A percentile compares a stretch with the other conserved stretches of the same genome.
phyloP scores from a whole-genome alignment of 805 yeast genomes.

The Ogataea salicorniae region DNA sequence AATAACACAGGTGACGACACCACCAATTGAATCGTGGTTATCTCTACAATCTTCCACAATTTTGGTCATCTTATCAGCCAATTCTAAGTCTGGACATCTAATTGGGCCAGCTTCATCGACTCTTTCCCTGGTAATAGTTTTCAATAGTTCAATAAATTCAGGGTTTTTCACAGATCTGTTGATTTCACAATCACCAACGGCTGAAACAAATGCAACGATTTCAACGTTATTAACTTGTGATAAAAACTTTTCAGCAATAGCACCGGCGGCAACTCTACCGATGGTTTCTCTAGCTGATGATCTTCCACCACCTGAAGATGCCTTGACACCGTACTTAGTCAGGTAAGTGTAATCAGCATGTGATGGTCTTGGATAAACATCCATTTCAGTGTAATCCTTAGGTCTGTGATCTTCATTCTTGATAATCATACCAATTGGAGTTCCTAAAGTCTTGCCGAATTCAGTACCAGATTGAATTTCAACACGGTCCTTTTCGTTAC shows the following conservation, averaged over 20 bases:
- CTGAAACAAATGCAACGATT: slow-evolving; percentile 94
- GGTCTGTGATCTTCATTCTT: slow-evolving; percentile 96
- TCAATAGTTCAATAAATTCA: slow-evolving; percentile 60
- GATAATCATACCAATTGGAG: slow-evolving; percentile 93
- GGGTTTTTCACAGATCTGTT: slow-evolving; percentile 63
- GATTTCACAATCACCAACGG: slow-evolving; percentile 79
- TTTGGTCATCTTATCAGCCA: slow-evolving; percentile 75
- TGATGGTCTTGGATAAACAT: slow-evolving; percentile 92
- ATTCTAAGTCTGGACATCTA: slow-evolving; percentile 80
- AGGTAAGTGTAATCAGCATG: slow-evolving; percentile 96
- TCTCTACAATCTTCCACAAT: slow-evolving; percentile 85
- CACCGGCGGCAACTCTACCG: slow-evolving; percentile 98
- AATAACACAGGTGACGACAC: slow-evolving; percentile 95
- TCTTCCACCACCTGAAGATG: slow-evolving; percentile 96
- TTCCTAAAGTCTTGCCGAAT: slow-evolving; percentile 83
- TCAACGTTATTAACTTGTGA: slow-evolving; percentile 74
- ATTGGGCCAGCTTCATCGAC: slow-evolving; percentile 88
- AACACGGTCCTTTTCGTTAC: slow-evolving; percentile 92
- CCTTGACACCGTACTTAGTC: slow-evolving; percentile 86
- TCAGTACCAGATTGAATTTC: slow-evolving; percentile 95
- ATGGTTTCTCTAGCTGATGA: slow-evolving; percentile 97
- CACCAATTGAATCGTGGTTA: slow-evolving; percentile 89
- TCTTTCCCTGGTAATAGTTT: slow-evolving; percentile 77
- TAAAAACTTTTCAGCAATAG: slow-evolving; percentile 91
- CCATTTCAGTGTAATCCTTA: slow-evolving; percentile 92